These are phyloP conservation scores for Chalciporus sphaerocephalus DNA, from an alignment of 768 basidiomycete genomes.

Conservation along the genomic window DNA sequence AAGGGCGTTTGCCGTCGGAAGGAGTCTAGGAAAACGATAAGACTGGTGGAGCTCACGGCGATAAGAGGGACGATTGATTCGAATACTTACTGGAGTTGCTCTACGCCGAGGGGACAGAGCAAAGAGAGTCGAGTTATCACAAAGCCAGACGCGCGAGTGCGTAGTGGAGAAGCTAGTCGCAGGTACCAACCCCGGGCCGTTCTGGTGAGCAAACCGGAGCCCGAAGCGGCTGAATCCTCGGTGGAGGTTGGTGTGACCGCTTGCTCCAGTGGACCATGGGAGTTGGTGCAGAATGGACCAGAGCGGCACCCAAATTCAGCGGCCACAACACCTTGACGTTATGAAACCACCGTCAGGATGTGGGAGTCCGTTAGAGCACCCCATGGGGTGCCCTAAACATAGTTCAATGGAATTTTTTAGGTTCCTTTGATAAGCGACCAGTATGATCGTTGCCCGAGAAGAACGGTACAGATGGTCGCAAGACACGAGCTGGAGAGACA, in stretches of 20 bases:
- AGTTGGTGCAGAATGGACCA: not conserved
- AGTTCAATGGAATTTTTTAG: too few relatives aligned
- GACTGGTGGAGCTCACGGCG: not conserved
- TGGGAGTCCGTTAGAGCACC: not conserved
- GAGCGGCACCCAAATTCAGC: conserved; percentile 2
- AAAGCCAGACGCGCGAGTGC: not conserved
- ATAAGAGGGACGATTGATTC: not conserved
- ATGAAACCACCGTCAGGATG: not conserved
- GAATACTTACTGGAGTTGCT: not conserved
- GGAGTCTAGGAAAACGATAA: not conserved
- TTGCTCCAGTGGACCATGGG: conserved; percentile 1
- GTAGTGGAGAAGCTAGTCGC: not conserved
- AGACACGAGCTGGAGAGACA: too few relatives aligned
- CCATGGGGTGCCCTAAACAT: conserved; percentile 6
- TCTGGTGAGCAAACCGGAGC: not conserved
- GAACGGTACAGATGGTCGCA: not conserved
- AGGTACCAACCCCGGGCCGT: not conserved
- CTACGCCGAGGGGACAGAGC: not conserved
- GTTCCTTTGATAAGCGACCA: too few relatives aligned
- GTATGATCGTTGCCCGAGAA: not conserved
- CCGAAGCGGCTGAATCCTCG: conserved; percentile 1
- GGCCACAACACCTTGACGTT: not conserved
- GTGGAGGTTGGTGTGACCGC: not conserved
- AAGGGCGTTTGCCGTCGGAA: not conserved
- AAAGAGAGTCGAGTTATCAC: not conserved